phyloP scores from a whole-genome alignment of 441 rosid species.

The Populus hybrid region DNA sequence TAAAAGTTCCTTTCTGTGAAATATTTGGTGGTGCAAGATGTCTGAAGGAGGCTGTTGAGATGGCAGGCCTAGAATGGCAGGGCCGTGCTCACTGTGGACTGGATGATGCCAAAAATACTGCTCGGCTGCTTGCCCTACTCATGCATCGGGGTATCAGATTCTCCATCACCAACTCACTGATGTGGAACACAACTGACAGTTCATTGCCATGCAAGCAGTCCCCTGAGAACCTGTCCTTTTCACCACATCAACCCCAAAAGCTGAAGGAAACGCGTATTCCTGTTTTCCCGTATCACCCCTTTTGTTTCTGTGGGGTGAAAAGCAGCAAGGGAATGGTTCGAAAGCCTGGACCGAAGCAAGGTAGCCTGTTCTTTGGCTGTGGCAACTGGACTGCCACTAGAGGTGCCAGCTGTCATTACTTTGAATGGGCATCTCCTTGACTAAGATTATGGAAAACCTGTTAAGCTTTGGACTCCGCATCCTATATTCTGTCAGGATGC shows the following conservation, averaged over 20 bases:
- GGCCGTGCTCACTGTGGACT: constrained; percentile 71
- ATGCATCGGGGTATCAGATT: constrained; percentile 58
- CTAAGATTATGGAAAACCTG: constrained; percentile 13
- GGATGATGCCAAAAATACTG: constrained; percentile 72
- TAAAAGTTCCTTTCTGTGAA: constrained; percentile 60
- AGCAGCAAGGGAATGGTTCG: constrained; percentile 57
- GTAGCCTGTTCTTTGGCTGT: constrained; percentile 70
- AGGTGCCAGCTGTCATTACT: constrained; percentile 58
- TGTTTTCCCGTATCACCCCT: constrained; percentile 36
- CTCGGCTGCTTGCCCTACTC: constrained; percentile 52
- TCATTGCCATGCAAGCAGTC: constrained; percentile 35
- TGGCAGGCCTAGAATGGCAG: constrained; percentile 66
- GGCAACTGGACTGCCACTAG: constrained; percentile 70
- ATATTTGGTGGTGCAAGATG: constrained; percentile 53
- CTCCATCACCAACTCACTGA: constrained; percentile 57
- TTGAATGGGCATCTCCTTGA: constrained; percentile 63
- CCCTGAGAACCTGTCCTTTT: constrained; percentile 22
- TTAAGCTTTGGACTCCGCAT: constrained; percentile 19
- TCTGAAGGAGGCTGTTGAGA: constrained; percentile 61
- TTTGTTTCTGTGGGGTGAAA: constrained; percentile 66
- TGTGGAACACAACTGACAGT: constrained; percentile 42
- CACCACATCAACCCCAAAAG: constrained; percentile 29
- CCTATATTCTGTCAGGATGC: constrained; percentile 14
- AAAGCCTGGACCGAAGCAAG: constrained; percentile 66
- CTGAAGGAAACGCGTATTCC: constrained; percentile 35